Percentiles rank a stretch among this genome's conserved stretches.
phyloP scores from a whole-genome alignment of 2,329 filamentous ascomycete genomes.

The Fusarium phyllophilum region DNA sequence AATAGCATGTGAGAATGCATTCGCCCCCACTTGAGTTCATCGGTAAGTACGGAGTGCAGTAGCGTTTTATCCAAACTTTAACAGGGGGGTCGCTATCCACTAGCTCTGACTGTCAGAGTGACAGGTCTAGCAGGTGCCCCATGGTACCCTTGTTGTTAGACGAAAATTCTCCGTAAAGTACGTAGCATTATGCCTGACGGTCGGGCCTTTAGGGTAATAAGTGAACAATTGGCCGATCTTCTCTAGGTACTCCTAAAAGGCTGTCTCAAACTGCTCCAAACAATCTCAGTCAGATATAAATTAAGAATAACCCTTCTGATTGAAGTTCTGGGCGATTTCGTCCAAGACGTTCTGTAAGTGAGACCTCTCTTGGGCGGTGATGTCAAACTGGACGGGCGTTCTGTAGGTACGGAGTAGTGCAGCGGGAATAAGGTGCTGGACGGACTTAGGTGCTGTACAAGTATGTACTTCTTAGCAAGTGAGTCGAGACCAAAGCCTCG shows the following conservation, averaged over 20 bases:
- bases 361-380: not conserved
- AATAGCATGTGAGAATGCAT: not conserved
- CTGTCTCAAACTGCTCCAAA: not conserved
- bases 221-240: not conserved
- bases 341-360: not conserved
- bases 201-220: not conserved
- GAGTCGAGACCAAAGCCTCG: not conserved
- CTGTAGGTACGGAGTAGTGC: not conserved
- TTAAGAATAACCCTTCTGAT: not conserved
- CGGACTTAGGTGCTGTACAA: not conserved
- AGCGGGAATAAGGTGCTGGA: not conserved
- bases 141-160: not conserved
- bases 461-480: too few relatives aligned
- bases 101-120: not conserved
- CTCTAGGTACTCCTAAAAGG: not conserved
- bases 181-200: not conserved
- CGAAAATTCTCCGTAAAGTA: not conserved
- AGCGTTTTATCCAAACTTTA: not conserved
- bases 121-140: not conserved
- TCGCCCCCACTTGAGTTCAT: not conserved
- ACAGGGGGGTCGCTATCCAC: not conserved
- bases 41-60: not conserved
- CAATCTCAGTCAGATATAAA: not conserved
- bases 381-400: not conserved
- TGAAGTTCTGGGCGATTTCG: not conserved